phyloP scores from a whole-genome alignment of 805 yeast species.

The Kodamaea hsintzibuensis region DNA sequence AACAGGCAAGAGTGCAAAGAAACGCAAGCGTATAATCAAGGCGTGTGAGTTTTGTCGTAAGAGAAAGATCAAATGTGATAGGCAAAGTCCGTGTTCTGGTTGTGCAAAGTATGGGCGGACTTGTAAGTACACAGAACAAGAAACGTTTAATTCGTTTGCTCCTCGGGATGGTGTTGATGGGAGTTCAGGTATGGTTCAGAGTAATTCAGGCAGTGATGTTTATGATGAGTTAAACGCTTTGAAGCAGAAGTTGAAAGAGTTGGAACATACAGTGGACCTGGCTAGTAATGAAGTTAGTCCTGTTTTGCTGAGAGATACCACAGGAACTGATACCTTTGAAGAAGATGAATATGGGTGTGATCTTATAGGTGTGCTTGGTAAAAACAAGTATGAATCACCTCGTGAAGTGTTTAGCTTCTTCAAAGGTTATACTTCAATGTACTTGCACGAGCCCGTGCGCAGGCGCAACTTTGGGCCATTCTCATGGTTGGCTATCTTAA shows the following conservation, averaged over 20 bases:
- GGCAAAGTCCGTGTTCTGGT: constrained; percentile 41
- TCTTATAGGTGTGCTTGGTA: not conserved
- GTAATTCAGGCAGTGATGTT: constrained; percentile 6
- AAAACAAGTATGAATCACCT: constrained; percentile 11
- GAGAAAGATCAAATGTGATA: constrained; percentile 54
- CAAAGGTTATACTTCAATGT: constrained; percentile 41
- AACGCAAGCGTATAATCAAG: constrained; percentile 35
- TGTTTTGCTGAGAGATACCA: not conserved
- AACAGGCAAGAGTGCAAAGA: constrained; percentile 9
- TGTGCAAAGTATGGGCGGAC: constrained; percentile 34
- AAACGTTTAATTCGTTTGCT: not conserved
- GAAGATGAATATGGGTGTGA: not conserved
- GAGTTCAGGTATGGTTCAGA: not conserved
- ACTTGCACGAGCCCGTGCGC: constrained; percentile 36
- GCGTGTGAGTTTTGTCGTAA: constrained; percentile 54
- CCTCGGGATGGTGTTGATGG: not conserved
- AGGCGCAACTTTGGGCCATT: constrained; percentile 53
- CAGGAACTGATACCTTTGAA: not conserved
- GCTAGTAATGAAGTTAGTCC: constrained; percentile 1
- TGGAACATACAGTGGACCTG: constrained; percentile 18
- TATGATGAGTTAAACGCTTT: constrained; percentile 20
- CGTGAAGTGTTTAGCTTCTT: constrained; percentile 37
- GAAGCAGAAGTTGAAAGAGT: constrained; percentile 18
- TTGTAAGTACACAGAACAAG: constrained; percentile 18
- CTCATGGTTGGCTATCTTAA: constrained; percentile 48